Base-by-base conservation (phyloP, 2,329 filamentous ascomycete species). In the Dichotomopilus funicola region DNA sequence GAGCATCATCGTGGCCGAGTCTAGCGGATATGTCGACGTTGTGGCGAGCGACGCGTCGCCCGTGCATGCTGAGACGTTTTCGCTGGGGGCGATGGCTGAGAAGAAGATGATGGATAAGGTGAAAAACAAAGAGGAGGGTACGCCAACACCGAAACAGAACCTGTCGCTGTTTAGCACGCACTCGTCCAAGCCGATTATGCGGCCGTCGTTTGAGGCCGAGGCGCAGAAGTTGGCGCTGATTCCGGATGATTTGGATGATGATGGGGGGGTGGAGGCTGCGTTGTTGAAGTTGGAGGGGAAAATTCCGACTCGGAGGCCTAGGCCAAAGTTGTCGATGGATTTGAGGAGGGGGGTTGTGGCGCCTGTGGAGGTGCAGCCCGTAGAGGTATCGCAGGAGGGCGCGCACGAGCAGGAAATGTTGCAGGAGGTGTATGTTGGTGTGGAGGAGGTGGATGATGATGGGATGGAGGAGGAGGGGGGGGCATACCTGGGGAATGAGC, bases 181-280 rank as follows among this genome's bases (percentile, higher is more conserved):
- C 59, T 83, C 81, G 4, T 84, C 82, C 2, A 82, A 82, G 60
- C 82, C 82, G 0, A 71, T 76, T 1, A 83, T 85, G 80, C 78
- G 82, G 4, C 80, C 82, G 1, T 96, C 91, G 0, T 96, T 97
- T 63, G 90, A 97, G 69, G 86, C 81, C 2, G 91, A 95, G 64
- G 89, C 95, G 1, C 85, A 91, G 57, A 89, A 89, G 63, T 81
- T 99, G 53, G 89, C 91, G 2, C 85, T 88, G 54, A 89, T 97
- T 33, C 90, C 92, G 0, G 91, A 96, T 66, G 89, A 95, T 40
- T 68, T 75, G 12, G 80, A 85, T 58, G 86, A 87, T 46, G 89
- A 95, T 66, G 90, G 90, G 6, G 92, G 92, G 10, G 85, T 97
- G 33, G 94, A 97, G 67, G 91, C 91, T n/a, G 89, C 94, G 0